Base-by-base conservation (phyloP, 176 grass and related monocot genomes). In the Oryza longistaminata region DNA sequence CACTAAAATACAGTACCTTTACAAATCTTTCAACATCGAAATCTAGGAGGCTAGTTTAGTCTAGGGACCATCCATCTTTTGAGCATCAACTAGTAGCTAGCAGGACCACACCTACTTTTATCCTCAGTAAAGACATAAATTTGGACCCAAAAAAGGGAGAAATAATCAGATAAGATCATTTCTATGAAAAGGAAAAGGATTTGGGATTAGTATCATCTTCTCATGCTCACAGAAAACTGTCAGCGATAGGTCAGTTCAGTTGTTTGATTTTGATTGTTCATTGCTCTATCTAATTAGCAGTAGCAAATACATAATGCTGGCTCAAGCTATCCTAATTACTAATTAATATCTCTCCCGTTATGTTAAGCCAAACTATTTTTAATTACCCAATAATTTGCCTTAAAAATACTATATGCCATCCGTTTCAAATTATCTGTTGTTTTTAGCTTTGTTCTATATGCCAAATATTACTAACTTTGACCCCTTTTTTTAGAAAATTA, bases 31-130 rank as follows among this genome's bases (percentile, higher is more conserved):
- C 77, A 80, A 80, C 42, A 22, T 81, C 48, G 75, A 89, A 89
- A 83, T 84, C 87, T 87, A 81, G 87, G 91, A 74, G 88, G 37
- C 84, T 87, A 90, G 44, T 81, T 67, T 92, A 92, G 76, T 21
- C 66, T 83, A 64, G 81, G 91, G 91, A 92, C 91, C 91, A 90
- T 72, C 35, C 49, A 81, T 45, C 71, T 81, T 81, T 87, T 68
- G 48, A 73, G 84, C 87, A 89, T 86, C 87, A 83, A 92, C 77
- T 84, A 83, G 81, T 24, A 62, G 58, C 58, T 10, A 82, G 78
- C 44, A 78, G 91, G 91, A 90, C 87, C 91, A 87, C 90, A 58
- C 83, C 64, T 61, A 25, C 76, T 86, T 92, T 73, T 81, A 77
- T 80, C 68, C 73, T 45, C 68, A 17, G 34, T 44, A 83, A 84